Conservation (phyloP, 1,139 yeast species). For the Lodderomyces margitis region DNA sequence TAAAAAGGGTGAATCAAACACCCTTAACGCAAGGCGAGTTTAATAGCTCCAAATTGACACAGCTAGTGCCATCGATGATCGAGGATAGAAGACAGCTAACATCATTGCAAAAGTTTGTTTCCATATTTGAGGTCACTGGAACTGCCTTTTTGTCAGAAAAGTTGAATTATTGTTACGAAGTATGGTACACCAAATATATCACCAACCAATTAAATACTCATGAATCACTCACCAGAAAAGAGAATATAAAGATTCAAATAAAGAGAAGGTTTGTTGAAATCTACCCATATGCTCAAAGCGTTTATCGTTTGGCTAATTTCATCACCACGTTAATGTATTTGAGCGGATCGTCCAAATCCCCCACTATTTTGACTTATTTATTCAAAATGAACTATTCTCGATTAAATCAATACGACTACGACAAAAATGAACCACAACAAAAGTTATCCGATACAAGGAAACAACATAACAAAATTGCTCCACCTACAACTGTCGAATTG, state of each 20-base stretch:
- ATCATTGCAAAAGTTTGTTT: constrained; percentile 51
- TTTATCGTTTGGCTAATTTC: constrained; percentile 51
- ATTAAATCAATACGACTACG: constrained; percentile 59
- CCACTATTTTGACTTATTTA: constrained; percentile 60
- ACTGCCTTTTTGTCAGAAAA: constrained; percentile 70
- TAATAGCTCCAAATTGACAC: constrained; percentile 36
- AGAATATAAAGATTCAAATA: constrained; percentile 27
- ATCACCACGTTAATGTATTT: constrained; percentile 62
- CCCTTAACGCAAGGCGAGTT: constrained; percentile 32
- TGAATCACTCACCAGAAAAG: constrained; percentile 31
- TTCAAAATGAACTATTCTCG: constrained; percentile 71
- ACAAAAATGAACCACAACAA: constrained; percentile 48
- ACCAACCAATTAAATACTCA: constrained; percentile 42
- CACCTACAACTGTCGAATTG: constrained; percentile 52
- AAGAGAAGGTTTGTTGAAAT: constrained; percentile 51
- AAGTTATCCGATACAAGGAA: constrained; percentile 27
- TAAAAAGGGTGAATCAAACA: constrained; percentile 59
- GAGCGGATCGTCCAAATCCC: constrained; percentile 65
- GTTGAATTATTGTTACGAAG: constrained; percentile 63
- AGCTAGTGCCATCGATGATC: constrained; percentile 47
- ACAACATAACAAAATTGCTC: constrained; percentile 38
- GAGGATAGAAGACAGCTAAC: constrained; percentile 58
- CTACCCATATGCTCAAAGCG: constrained; percentile 60
- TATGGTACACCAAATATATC: constrained; percentile 57
- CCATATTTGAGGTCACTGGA: constrained; percentile 64